Base-by-base conservation (phyloP, 192 early-diverging fungal genomes). In the Coemansia sp. region DNA sequence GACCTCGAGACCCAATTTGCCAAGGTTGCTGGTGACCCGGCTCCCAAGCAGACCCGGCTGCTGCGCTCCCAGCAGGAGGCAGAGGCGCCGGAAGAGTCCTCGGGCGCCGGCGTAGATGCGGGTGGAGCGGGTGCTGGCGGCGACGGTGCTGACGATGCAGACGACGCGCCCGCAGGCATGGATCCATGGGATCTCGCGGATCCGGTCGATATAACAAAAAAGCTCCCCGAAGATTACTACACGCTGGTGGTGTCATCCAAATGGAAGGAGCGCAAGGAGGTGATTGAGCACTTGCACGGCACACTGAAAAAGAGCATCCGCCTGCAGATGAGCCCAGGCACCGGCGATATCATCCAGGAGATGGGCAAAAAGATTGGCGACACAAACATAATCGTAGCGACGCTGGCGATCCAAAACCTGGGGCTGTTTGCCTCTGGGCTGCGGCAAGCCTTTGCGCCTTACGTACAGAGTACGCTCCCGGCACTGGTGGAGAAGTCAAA, bases 221-320 rank as follows among this genome's bases (percentile, higher is more conserved):
- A 95, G 76, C 75, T 99, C 29, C 81, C 89, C 1, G 79, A 77
- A 32, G 84, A 87, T 42, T 97, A 93, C 60, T 84, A 91, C 61
- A 79, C 39, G 35, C n/a, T 56, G 15, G 25, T 72, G 2, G 44
- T 57, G 2, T 90, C 93, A 5, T 77, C 85, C 34, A 97, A 97
- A 57, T 99, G 97, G 97, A 85, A 95, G 68, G 95, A 97, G 60
- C 81, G 97, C 60, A 95, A 94, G 53, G 94, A 96, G 53, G 92
- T 84, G 0, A 55, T 97, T 30, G 92, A 94, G 40, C 78, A 61
- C 9, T 60, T 99, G 22, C 53, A 89, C 5, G 57, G 37, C 9
- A 29, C 57, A 15, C 46, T 75, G 20, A 51, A 60, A 47, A 75
- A 68, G 52, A 32, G 60, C 28, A 51, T 64, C 10, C 72, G 72